Evolutionary conservation across 1,139 yeast genomes (phyloP).

Genomic region (Blastobotrys serpentis): DNA sequence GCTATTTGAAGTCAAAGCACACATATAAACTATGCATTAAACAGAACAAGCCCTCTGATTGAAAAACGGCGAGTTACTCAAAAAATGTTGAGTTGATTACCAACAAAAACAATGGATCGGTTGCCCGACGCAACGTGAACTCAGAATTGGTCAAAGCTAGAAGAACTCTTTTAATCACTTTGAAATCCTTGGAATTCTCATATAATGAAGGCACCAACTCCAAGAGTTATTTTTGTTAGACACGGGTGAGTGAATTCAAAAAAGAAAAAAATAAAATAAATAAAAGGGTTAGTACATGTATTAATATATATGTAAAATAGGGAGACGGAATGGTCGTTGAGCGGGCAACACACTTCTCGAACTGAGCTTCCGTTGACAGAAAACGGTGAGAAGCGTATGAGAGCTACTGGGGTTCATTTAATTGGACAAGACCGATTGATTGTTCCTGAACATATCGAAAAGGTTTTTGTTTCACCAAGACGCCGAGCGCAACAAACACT

Average conservation of each 20-base stretch:
- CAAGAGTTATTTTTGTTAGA: slow-evolving; percentile 78
- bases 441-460: slow-evolving; percentile 60
- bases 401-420: slow-evolving; percentile 66
- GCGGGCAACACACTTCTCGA: slow-evolving; percentile 85
- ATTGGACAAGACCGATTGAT: slow-evolving; percentile 62
- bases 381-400: slow-evolving; percentile 75
- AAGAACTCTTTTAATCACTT: background rate
- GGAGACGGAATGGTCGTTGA: slow-evolving; percentile 93
- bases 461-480: slow-evolving; percentile 77
- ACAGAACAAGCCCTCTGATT: too few relatives aligned
- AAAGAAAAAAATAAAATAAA: too few relatives aligned
- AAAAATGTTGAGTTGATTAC: too few relatives aligned
- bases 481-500: slow-evolving; percentile 73
- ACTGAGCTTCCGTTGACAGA: slow-evolving; percentile 79
- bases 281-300: background rate
- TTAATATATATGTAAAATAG: slow-evolving; percentile 40
- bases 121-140: too few relatives aligned
- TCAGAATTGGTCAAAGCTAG: too few relatives aligned
- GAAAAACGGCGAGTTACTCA: too few relatives aligned
- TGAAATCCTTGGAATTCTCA: slow-evolving; percentile 7
- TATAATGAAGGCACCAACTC: slow-evolving; percentile 43
- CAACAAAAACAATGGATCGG: too few relatives aligned
- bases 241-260: slow-evolving; percentile 47
- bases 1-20: too few relatives aligned
- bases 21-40: too few relatives aligned